Evolutionary conservation across 805 yeast species (phyloP).

Genomic region (Ogataea chonburiensis): DNA sequence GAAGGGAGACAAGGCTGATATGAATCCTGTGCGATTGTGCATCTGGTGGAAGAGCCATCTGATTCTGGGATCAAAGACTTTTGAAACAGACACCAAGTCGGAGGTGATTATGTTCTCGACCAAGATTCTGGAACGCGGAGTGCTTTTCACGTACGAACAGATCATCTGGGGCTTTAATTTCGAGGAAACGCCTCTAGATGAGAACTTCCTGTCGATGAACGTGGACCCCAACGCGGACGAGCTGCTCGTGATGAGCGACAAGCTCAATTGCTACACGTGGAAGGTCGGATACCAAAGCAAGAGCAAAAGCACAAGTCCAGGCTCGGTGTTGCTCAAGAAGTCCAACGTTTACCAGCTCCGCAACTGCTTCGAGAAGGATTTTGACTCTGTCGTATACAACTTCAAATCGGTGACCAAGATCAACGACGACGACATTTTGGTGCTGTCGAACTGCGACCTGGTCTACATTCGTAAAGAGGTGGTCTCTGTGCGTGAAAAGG

Average conservation of each 20-base stretch:
- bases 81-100: slow-evolving; percentile 27
- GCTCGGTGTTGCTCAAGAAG: slow-evolving; percentile 22
- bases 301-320: not conserved
- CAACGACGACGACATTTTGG: slow-evolving; percentile 30
- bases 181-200: slow-evolving; percentile 27
- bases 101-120: slow-evolving; percentile 32
- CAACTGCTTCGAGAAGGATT: slow-evolving; percentile 25
- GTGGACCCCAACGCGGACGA: slow-evolving; percentile 30
- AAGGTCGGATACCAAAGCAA: slow-evolving; percentile 17
- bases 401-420: slow-evolving; percentile 29
- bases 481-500: slow-evolving; percentile 10
- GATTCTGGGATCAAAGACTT: slow-evolving; percentile 29
- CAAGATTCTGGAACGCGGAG: slow-evolving; percentile 23
- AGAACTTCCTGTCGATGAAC: slow-evolving; percentile 31
- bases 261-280: slow-evolving; percentile 37
- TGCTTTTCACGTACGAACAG: slow-evolving; percentile 27
- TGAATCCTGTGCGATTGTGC: slow-evolving; percentile 37
- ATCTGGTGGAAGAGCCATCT: slow-evolving; percentile 36
- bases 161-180: slow-evolving; percentile 37
- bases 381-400: slow-evolving; percentile 24
- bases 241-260: slow-evolving; percentile 33
- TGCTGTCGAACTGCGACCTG: slow-evolving; percentile 31
- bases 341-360: slow-evolving; percentile 30
- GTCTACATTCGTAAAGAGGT: slow-evolving; percentile 27
- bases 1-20: slow-evolving; percentile 27